These are phyloP conservation scores for Ogataea allantospora DNA, from an alignment of 805 yeast species.

Conservation along the genomic window DNA sequence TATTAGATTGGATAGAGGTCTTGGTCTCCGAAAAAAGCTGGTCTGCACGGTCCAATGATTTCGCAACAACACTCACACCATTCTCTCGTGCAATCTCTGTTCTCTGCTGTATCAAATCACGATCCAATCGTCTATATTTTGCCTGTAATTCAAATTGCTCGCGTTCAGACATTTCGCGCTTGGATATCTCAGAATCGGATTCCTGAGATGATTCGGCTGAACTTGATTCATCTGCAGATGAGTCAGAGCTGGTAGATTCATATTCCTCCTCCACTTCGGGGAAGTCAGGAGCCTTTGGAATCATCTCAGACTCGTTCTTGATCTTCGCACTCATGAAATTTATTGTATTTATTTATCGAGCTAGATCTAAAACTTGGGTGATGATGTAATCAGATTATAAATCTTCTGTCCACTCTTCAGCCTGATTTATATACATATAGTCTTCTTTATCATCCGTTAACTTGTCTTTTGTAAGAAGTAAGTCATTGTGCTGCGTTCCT, in stretches of 20 bases:
- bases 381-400: conserved; percentile 7
- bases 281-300: neutral
- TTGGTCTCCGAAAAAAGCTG: conserved; percentile 43
- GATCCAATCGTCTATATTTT: conserved; percentile 26
- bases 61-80: conserved; percentile 49
- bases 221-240: conserved; percentile 5
- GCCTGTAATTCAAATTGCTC: conserved; percentile 28
- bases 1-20: conserved; percentile 34
- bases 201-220: conserved; percentile 8
- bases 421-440: conserved; percentile 6
- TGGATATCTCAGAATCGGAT: conserved; percentile 12
- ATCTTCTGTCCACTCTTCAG: conserved; percentile 8
- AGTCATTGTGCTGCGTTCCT: conserved; percentile 9
- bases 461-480: conserved; percentile 10
- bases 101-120: conserved; percentile 35
- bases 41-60: conserved; percentile 46
- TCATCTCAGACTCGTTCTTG: conserved; percentile 1
- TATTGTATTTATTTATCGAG: conserved; percentile 4
- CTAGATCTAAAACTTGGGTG: neutral
- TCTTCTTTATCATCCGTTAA: conserved; percentile 12
- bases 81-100: conserved; percentile 56
- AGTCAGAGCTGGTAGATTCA: conserved; percentile 15
- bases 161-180: conserved; percentile 23
- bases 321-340: conserved; percentile 11
- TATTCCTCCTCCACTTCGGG: conserved; percentile 5